These are phyloP conservation scores for Amaranthus palmeri DNA, from an alignment of 148 eudicot species.

Conservation along the genomic window DNA sequence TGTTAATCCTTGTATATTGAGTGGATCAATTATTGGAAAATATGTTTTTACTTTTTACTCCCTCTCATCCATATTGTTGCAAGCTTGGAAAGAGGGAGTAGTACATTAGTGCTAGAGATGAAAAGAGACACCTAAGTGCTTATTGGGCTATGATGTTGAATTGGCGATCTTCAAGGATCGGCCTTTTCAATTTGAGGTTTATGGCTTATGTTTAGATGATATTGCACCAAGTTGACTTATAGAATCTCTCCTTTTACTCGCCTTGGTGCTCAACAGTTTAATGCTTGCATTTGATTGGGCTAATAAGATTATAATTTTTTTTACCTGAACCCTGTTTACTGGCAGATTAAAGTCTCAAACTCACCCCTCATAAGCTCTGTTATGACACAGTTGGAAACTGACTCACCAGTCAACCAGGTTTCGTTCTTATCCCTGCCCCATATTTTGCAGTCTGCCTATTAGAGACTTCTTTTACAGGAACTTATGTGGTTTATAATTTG, in stretches of 20 bases:
- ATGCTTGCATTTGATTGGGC: background rate
- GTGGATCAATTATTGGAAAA: background rate
- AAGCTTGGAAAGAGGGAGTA: background rate
- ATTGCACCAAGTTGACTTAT: background rate
- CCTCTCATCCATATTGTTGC: background rate
- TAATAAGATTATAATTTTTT: conserved; percentile 2
- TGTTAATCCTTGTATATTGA: background rate
- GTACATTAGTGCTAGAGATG: background rate
- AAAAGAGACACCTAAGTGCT: background rate
- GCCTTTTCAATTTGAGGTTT: too few species aligned
- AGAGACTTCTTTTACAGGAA: background rate
- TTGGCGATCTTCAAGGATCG: too few species aligned
- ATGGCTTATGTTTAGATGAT: background rate
- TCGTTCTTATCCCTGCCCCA: background rate
- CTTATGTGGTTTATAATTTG: conserved; percentile 10
- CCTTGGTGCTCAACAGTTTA: background rate
- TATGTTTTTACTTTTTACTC: background rate
- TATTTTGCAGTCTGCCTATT: background rate
- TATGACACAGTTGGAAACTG: conserved; percentile 89
- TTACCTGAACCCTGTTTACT: conserved; percentile 3
- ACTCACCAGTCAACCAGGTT: conserved; percentile 90
- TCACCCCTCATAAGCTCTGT: conserved; percentile 93
- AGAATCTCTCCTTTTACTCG: background rate
- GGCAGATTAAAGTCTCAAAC: conserved; percentile 91
- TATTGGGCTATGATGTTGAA: background rate